These are phyloP conservation scores for Verruconis gallopava DNA, from an alignment of 2,329 filamentous ascomycete genomes.

Conservation along the genomic window DNA sequence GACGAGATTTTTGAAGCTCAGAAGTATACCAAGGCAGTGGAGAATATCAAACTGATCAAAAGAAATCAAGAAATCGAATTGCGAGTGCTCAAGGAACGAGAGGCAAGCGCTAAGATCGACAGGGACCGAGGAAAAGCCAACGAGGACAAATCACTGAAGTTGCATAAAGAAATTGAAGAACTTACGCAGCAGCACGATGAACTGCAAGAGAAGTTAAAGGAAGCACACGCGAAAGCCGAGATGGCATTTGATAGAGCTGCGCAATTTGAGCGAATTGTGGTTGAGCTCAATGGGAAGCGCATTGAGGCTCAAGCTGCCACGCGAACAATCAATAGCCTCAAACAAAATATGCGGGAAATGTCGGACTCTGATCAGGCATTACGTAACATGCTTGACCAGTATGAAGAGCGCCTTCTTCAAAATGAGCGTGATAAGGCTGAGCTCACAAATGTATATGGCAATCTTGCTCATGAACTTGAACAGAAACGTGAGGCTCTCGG, in stretches of 20 bases:
- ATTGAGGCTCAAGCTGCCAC: slow-evolving; percentile 60
- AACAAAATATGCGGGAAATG: slow-evolving; percentile 61
- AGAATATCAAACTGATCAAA: slow-evolving; percentile 76
- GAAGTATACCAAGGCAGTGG: slow-evolving; percentile 95
- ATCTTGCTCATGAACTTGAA: slow-evolving; percentile 43
- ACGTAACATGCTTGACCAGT: slow-evolving; percentile 57
- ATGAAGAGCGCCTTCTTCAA: slow-evolving; percentile 58
- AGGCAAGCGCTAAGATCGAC: slow-evolving; percentile 65
- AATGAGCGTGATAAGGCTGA: slow-evolving; percentile 51
- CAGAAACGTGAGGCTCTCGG: slow-evolving; percentile 28
- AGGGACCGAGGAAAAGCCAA: slow-evolving; percentile 70
- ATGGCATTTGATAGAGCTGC: slow-evolving; percentile 62
- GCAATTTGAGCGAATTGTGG: slow-evolving; percentile 60
- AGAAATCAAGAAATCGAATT: slow-evolving; percentile 75
- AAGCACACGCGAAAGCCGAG: slow-evolving; percentile 37
- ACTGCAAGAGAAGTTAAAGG: slow-evolving; percentile 21
- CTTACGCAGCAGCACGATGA: slow-evolving; percentile 17
- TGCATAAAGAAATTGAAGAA: slow-evolving; percentile 54
- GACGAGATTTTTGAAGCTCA: slow-evolving; percentile 96
- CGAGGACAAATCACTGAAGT: slow-evolving; percentile 49
- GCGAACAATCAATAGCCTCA: slow-evolving; percentile 56
- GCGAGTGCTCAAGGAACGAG: slow-evolving; percentile 56
- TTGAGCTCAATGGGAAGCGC: slow-evolving; percentile 61
- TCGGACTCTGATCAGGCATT: slow-evolving; percentile 67
- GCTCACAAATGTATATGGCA: slow-evolving; percentile 50